Evolutionary conservation across 2,329 filamentous ascomycete genomes (phyloP).

Genomic region (Diaporthe vexans): DNA sequence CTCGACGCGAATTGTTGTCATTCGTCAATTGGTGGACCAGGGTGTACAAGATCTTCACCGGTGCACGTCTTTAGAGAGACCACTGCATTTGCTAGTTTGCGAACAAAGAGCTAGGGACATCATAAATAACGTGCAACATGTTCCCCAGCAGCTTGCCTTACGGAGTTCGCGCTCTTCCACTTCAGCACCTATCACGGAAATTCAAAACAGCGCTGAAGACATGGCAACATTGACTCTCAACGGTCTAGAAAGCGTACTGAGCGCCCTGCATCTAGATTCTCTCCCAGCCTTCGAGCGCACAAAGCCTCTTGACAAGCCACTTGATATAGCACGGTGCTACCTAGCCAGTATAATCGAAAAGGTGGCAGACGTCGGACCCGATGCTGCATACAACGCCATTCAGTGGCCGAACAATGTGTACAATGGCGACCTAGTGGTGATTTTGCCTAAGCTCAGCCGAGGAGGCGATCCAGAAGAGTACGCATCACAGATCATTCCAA

Average conservation of each 20-base stretch:
- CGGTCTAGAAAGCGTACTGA: constrained; percentile 69
- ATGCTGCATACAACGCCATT: constrained; percentile 50
- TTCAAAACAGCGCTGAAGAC: not conserved
- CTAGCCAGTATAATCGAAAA: constrained; percentile 46
- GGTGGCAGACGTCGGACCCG: constrained; percentile 44
- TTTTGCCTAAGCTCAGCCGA: constrained; percentile 50
- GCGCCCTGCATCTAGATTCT: constrained; percentile 65
- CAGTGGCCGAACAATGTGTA: constrained; percentile 45
- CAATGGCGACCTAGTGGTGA: constrained; percentile 50
- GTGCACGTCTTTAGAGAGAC: not conserved
- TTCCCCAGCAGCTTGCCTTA: not conserved
- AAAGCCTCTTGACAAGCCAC: constrained; percentile 44
- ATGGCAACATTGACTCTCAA: constrained; percentile 72
- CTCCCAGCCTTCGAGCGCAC: constrained; percentile 44
- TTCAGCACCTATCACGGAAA: not conserved
- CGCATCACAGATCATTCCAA: constrained; percentile 41
- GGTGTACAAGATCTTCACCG: not conserved
- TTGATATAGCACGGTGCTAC: constrained; percentile 50
- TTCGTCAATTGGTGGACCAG: not conserved
- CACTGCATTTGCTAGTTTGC: not conserved
- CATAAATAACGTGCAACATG: not conserved
- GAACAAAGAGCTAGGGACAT: not conserved
- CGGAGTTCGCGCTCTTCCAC: not conserved
- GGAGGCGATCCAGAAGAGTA: constrained; percentile 44
- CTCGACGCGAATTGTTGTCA: constrained; percentile 14